Evolutionary conservation across 306 rosid genomes (phyloP).

Genomic region (Citrullus colocynthis): DNA sequence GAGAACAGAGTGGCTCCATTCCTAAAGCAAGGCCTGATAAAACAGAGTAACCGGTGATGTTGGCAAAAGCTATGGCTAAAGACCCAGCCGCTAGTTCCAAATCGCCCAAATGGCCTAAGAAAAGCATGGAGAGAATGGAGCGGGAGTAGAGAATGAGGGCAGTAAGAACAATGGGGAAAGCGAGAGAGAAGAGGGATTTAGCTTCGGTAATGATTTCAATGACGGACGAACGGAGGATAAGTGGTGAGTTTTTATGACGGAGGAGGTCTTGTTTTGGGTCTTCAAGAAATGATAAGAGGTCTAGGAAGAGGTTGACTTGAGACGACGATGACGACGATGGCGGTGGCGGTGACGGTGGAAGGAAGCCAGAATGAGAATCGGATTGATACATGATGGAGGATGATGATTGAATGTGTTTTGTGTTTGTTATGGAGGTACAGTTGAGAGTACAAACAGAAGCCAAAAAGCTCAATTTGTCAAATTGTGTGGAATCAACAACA

Average conservation of each 20-base stretch:
- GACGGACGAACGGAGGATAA: neutral
- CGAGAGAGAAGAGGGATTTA: slow-evolving; percentile 38
- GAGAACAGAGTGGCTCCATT: slow-evolving; percentile 90
- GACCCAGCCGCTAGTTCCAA: slow-evolving; percentile 64
- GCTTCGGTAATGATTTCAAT: slow-evolving; percentile 23
- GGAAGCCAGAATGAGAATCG: neutral
- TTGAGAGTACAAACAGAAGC: neutral
- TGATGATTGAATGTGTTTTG: too few species aligned
- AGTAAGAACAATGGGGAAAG: slow-evolving; percentile 53
- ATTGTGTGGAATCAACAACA: neutral
- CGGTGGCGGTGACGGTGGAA: neutral
- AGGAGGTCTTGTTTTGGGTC: neutral
- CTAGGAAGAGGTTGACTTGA: slow-evolving; percentile 2
- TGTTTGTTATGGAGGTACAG: neutral
- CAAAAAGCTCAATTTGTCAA: slow-evolving; percentile 6
- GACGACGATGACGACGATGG: neutral
- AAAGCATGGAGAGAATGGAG: slow-evolving; percentile 69
- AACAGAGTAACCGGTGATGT: slow-evolving; percentile 79
- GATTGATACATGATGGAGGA: neutral
- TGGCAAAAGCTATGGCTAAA: slow-evolving; percentile 80
- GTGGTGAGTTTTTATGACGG: neutral
- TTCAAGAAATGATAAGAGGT: neutral
- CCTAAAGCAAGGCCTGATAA: slow-evolving; percentile 74
- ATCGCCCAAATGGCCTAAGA: slow-evolving; percentile 66
- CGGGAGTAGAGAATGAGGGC: slow-evolving; percentile 77